These are phyloP conservation scores for Tricholomella constricta DNA, from an alignment of 768 basidiomycete species.

Conservation along the genomic window DNA sequence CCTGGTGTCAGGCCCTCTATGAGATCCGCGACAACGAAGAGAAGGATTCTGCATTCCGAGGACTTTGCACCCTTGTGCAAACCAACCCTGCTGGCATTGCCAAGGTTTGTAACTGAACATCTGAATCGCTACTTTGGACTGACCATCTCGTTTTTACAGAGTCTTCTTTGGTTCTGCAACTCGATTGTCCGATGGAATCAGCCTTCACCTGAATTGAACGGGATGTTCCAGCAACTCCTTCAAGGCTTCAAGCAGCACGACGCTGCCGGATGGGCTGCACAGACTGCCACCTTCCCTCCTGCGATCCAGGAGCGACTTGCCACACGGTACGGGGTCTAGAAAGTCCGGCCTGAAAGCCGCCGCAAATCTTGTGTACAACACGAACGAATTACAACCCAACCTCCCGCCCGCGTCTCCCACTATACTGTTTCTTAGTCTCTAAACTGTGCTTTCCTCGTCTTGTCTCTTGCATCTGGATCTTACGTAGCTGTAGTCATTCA, in stretches of 20 bases:
- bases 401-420: slow-evolving; percentile 1
- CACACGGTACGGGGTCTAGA: slow-evolving; percentile 83
- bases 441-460: slow-evolving; percentile 26
- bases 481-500: slow-evolving; percentile 41
- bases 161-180: slow-evolving; percentile 96
- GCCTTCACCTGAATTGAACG: slow-evolving; percentile 88
- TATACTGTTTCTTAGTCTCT: slow-evolving; percentile 21
- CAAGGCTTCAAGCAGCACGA: slow-evolving; percentile 90
- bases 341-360: not conserved
- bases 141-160: slow-evolving; percentile 46
- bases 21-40: slow-evolving; percentile 99
- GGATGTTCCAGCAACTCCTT: slow-evolving; percentile 91
- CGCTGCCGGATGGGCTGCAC: slow-evolving; percentile 81
- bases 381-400: not conserved
- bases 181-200: slow-evolving; percentile 94
- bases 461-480: slow-evolving; percentile 54
- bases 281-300: slow-evolving; percentile 82
- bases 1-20: slow-evolving; percentile 96
- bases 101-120: slow-evolving; percentile 58
- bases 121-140: not conserved
- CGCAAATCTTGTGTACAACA: not conserved
- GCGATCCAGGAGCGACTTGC: slow-evolving; percentile 86
- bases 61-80: slow-evolving; percentile 94
- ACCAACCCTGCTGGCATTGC: slow-evolving; percentile 92
- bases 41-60: slow-evolving; percentile 98